Conservation (phyloP, 2,329 filamentous ascomycete species). For the Xylaria sp. region DNA sequence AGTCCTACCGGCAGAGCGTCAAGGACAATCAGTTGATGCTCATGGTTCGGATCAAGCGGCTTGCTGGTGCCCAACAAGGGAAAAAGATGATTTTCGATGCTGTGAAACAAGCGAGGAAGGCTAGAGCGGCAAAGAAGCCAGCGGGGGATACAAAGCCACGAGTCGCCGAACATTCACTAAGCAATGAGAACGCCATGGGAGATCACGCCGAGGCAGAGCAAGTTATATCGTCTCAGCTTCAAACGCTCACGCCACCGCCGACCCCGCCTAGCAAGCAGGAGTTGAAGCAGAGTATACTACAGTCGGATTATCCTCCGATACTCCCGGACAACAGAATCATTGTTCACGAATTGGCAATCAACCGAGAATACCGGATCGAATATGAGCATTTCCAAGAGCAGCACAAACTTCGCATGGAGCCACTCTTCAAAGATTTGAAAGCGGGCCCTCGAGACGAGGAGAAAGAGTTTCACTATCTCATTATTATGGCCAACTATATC, state of each 20-base stretch:
- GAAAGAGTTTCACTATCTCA: slow-evolving; percentile 68
- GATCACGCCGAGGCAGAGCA: slow-evolving; percentile 46
- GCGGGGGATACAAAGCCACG: slow-evolving; percentile 72
- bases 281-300: slow-evolving; percentile 40
- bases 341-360: slow-evolving; percentile 79
- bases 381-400: slow-evolving; percentile 61
- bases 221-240: slow-evolving; percentile 45
- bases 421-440: slow-evolving; percentile 60
- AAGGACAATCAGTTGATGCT: slow-evolving; percentile 79
- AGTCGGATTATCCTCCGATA: slow-evolving; percentile 52
- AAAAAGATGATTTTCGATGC: slow-evolving; percentile 75
- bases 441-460: slow-evolving; percentile 69
- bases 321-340: slow-evolving; percentile 75
- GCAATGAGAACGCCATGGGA: slow-evolving; percentile 40
- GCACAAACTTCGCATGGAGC: slow-evolving; percentile 51
- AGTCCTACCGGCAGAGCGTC: slow-evolving; percentile 79
- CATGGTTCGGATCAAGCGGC: slow-evolving; percentile 76
- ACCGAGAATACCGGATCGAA: slow-evolving; percentile 76
- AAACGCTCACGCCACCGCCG: slow-evolving; percentile 57
- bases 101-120: slow-evolving; percentile 70
- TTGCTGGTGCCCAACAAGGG: slow-evolving; percentile 72
- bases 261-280: slow-evolving; percentile 49
- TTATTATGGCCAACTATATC: slow-evolving; percentile 71
- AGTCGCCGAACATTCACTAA: slow-evolving; percentile 53
- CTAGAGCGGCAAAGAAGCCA: slow-evolving; percentile 65